phyloP scores from a whole-genome alignment of 2,329 filamentous ascomycete genomes.

The Aspergillus awamori region DNA sequence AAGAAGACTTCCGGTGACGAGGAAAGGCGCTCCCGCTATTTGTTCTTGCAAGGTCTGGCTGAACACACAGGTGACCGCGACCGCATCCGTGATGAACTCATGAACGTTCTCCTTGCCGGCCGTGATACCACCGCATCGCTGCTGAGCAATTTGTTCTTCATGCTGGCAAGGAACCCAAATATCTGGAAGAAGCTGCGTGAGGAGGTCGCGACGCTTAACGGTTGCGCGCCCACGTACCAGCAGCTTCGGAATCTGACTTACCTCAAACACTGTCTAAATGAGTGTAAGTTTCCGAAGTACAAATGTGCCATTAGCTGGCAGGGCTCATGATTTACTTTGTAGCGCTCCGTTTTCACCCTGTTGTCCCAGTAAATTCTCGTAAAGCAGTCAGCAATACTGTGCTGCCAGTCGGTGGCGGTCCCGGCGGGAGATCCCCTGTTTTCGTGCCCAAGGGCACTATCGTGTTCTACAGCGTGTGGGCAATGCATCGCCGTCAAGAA shows the following conservation, averaged over 20 bases:
- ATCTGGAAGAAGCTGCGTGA: slow-evolving; percentile 41
- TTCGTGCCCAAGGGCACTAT: slow-evolving; percentile 66
- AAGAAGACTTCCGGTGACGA: slow-evolving; percentile 10
- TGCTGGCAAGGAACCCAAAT: slow-evolving; percentile 46
- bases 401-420: slow-evolving; percentile 59
- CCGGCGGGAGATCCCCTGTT: slow-evolving; percentile 60
- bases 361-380: slow-evolving; percentile 48
- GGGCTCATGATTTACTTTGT: not conserved
- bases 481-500: slow-evolving; percentile 70
- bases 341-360: slow-evolving; percentile 47
- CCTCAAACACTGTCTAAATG: slow-evolving; percentile 28
- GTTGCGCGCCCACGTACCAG: slow-evolving; percentile 25
- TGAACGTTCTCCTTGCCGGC: slow-evolving; percentile 55
- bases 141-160: slow-evolving; percentile 49
- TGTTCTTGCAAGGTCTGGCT: slow-evolving; percentile 52
- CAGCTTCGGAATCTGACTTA: slow-evolving; percentile 30
- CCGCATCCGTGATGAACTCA: slow-evolving; percentile 48
- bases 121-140: slow-evolving; percentile 54
- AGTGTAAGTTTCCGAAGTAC: slow-evolving; percentile 20
- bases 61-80: slow-evolving; percentile 47
- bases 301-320: too few relatives aligned
- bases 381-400: slow-evolving; percentile 42
- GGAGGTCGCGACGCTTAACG: slow-evolving; percentile 29
- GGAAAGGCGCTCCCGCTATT: slow-evolving; percentile 36
- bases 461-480: slow-evolving; percentile 66